A percentile compares a stretch with the other conserved stretches of the same genome.
phyloP scores from a whole-genome alignment of 352 stramenopile species.

The Aphanomyces cochlioides region DNA sequence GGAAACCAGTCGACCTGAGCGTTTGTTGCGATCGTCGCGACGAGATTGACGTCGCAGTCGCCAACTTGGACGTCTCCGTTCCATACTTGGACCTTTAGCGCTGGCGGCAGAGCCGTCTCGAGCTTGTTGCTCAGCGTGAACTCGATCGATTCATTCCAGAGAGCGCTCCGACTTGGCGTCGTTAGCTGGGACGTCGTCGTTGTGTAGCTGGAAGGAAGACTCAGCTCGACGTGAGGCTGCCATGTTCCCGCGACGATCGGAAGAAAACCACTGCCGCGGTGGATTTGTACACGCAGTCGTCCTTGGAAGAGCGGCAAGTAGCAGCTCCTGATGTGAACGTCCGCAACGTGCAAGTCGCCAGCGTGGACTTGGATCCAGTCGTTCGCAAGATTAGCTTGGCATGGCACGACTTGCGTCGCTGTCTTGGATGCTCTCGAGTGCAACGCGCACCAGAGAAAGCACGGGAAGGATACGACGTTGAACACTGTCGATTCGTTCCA shows the following conservation, averaged over 20 bases:
- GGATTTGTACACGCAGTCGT: not conserved
- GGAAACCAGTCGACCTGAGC: not conserved
- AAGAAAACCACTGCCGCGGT: not conserved
- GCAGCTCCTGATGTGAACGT: not conserved
- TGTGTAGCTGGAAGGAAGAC: not conserved
- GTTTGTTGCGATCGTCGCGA: not conserved
- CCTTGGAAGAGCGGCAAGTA: not conserved
- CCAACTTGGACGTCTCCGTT: not conserved
- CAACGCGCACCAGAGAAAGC: not conserved
- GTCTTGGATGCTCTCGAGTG: slow-evolving; percentile 1
- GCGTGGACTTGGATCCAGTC: not conserved
- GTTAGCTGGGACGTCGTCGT: not conserved
- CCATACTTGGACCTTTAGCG: not conserved
- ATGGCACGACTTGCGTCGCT: not conserved
- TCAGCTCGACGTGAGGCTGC: not conserved
- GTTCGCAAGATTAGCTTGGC: not conserved
- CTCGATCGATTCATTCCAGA: not conserved
- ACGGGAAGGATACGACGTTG: not conserved
- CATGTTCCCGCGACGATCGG: not conserved
- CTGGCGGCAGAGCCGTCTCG: not conserved
- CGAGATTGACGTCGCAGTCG: not conserved
- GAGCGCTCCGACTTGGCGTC: not conserved
- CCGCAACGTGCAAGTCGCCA: not conserved
- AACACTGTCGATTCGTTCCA: not conserved
- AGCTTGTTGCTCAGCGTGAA: slow-evolving; percentile 3